A percentile compares a stretch with the other conserved stretches of the same genome.
Conservation (phyloP, 805 yeast genomes). For the Ogataea populi-albae region DNA sequence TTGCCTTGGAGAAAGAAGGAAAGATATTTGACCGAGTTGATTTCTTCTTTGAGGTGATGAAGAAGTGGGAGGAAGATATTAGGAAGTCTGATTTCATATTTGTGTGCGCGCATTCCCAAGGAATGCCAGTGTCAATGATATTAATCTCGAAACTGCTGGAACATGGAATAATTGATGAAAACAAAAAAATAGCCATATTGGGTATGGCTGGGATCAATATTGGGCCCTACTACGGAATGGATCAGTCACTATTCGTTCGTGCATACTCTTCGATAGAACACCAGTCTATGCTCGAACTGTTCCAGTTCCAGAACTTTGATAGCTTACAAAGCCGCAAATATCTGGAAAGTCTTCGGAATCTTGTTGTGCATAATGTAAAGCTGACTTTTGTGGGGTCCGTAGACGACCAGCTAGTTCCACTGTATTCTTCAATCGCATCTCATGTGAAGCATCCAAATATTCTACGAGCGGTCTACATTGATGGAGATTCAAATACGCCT, state of each 20-base stretch:
- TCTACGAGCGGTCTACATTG: constrained; percentile 85
- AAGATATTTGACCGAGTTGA: constrained; percentile 82
- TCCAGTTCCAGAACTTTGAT: constrained; percentile 79
- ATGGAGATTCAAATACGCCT: constrained; percentile 76
- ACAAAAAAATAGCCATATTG: constrained; percentile 61
- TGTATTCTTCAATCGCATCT: constrained; percentile 80
- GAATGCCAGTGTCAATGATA: constrained; percentile 86
- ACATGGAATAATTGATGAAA: constrained; percentile 45
- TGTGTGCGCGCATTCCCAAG: constrained; percentile 94
- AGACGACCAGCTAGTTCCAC: constrained; percentile 91
- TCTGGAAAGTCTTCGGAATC: constrained; percentile 59
- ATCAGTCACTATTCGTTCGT: constrained; percentile 75
- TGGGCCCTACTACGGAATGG: constrained; percentile 92
- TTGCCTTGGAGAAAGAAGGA: constrained; percentile 93
- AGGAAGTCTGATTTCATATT: constrained; percentile 75
- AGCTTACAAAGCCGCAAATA: constrained; percentile 71
- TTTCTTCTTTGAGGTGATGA: constrained; percentile 68
- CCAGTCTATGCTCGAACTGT: constrained; percentile 80
- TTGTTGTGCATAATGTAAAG: constrained; percentile 71
- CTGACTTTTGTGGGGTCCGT: constrained; percentile 82
- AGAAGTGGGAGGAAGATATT: constrained; percentile 53
- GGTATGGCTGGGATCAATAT: constrained; percentile 96
- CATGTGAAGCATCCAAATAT: constrained; percentile 88
- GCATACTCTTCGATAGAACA: constrained; percentile 90
- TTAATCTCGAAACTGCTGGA: constrained; percentile 71